phyloP scores from a whole-genome alignment of 208 protist genomes.

The Leishmania amazonensis region DNA sequence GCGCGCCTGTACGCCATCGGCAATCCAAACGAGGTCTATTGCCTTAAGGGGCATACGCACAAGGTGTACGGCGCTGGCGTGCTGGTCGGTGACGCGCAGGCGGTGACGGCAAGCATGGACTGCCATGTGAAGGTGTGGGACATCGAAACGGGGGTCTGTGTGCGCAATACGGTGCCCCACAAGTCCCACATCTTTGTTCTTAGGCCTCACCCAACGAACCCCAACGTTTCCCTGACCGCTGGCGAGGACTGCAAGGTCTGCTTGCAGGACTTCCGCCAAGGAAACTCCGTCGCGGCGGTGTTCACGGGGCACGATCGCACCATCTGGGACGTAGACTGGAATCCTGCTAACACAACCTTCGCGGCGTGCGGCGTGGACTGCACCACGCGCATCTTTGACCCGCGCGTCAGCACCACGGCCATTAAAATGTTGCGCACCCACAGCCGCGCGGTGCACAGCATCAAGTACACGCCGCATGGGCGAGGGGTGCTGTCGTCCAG shows the following conservation, averaged over 20 bases:
- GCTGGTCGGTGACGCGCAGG: slow-evolving; percentile 31
- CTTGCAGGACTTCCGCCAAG: slow-evolving; percentile 68
- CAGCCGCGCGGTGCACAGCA: slow-evolving; percentile 55
- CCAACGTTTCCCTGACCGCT: slow-evolving; percentile 52
- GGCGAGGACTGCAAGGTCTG: slow-evolving; percentile 57
- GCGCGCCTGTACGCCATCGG: slow-evolving; percentile 33
- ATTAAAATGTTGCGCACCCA: slow-evolving; percentile 41
- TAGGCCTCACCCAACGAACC: slow-evolving; percentile 27
- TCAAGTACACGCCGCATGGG: slow-evolving; percentile 48
- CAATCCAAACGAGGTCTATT: slow-evolving; percentile 24
- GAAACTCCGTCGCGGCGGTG: slow-evolving; percentile 38
- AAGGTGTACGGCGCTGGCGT: slow-evolving; percentile 66
- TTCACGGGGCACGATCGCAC: slow-evolving; percentile 62
- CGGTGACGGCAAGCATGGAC: slow-evolving; percentile 69
- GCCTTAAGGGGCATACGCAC: slow-evolving; percentile 47
- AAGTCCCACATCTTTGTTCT: slow-evolving; percentile 65
- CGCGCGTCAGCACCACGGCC: slow-evolving; percentile 31
- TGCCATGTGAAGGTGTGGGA: slow-evolving; percentile 60
- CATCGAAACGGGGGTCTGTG: slow-evolving; percentile 30
- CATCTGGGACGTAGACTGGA: slow-evolving; percentile 63
- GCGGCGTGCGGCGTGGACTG: slow-evolving; percentile 68
- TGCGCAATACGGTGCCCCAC: slow-evolving; percentile 39
- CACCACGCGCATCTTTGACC: slow-evolving; percentile 68
- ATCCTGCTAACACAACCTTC: slow-evolving; percentile 35
- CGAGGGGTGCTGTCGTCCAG: slow-evolving; percentile 54